phyloP scores from a whole-genome alignment of 345 rosid species.

The Anacardium occidentale region DNA sequence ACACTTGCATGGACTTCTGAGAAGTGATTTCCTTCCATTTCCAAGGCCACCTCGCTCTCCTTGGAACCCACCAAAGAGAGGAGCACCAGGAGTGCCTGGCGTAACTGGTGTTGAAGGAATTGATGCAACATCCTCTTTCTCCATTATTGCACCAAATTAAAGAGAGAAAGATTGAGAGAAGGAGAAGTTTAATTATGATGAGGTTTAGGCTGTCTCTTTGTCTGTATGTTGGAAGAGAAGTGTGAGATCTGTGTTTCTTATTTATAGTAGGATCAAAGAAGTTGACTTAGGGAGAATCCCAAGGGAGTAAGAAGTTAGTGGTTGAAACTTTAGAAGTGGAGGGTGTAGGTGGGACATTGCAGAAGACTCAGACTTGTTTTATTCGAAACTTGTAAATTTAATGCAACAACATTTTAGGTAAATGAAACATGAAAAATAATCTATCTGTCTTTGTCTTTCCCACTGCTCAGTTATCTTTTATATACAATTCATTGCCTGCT shows the following conservation, averaged over 20 bases:
- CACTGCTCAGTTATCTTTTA: background rate
- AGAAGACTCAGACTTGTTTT: background rate
- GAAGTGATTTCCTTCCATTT: constrained; percentile 52
- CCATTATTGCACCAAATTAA: constrained; percentile 24
- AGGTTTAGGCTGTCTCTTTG: constrained; percentile 4
- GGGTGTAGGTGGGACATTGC: constrained; percentile 24
- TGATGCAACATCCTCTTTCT: constrained; percentile 61
- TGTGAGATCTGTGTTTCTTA: constrained; percentile 19
- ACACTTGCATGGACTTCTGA: constrained; percentile 52
- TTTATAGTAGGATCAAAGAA: constrained; percentile 33
- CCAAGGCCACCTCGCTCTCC: constrained; percentile 36
- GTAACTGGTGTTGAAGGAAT: constrained; percentile 76
- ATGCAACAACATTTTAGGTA: constrained; percentile 9
- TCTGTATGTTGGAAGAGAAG: constrained; percentile 5
- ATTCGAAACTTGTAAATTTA: background rate
- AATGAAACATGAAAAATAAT: constrained; percentile 12
- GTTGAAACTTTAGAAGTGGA: constrained; percentile 25
- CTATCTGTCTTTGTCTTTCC: background rate
- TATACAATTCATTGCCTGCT: background rate
- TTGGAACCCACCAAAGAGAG: constrained; percentile 47
- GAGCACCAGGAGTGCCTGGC: constrained; percentile 71
- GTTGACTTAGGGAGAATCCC: constrained; percentile 43
- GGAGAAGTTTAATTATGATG: background rate
- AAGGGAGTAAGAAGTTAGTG: constrained; percentile 14
- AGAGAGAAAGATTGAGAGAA: background rate